phyloP scores from a whole-genome alignment of 2,329 filamentous ascomycete species.

The Xylariaceae sp. region DNA sequence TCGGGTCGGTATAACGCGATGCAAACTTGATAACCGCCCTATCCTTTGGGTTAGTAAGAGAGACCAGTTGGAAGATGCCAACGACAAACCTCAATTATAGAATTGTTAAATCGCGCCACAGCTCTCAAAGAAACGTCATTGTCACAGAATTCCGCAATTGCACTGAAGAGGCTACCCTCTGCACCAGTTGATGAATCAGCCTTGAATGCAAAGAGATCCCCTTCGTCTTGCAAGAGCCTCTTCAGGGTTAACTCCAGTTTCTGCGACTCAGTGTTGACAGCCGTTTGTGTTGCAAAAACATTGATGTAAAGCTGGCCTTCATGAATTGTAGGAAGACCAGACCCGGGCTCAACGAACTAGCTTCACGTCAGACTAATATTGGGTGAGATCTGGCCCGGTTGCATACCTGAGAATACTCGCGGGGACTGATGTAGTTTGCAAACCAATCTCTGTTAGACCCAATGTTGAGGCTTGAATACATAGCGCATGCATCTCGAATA shows the following conservation, averaged over 20 bases:
- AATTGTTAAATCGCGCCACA: slow-evolving; percentile 48
- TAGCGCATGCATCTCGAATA: slow-evolving; percentile 62
- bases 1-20: slow-evolving; percentile 40
- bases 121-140: slow-evolving; percentile 50
- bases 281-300: slow-evolving; percentile 45
- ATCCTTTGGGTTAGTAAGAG: slow-evolving; percentile 10
- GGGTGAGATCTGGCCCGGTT: neutral
- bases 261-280: slow-evolving; percentile 27
- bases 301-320: slow-evolving; percentile 63
- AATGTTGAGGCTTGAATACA: slow-evolving; percentile 53
- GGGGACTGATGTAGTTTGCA: slow-evolving; percentile 51
- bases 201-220: slow-evolving; percentile 59
- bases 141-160: slow-evolving; percentile 61
- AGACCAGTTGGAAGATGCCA: neutral
- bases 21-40: slow-evolving; percentile 40
- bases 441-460: slow-evolving; percentile 52
- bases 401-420: slow-evolving; percentile 51
- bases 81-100: slow-evolving; percentile 44
- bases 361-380: slow-evolving; percentile 11
- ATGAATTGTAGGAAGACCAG: slow-evolving; percentile 47
- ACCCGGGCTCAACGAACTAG: slow-evolving; percentile 40
- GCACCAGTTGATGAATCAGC: slow-evolving; percentile 44
- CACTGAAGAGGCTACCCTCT: slow-evolving; percentile 51
- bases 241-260: slow-evolving; percentile 48
- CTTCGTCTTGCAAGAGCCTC: slow-evolving; percentile 52